phyloP scores from a whole-genome alignment of 345 rosid genomes.

The Ceriops decandra region DNA sequence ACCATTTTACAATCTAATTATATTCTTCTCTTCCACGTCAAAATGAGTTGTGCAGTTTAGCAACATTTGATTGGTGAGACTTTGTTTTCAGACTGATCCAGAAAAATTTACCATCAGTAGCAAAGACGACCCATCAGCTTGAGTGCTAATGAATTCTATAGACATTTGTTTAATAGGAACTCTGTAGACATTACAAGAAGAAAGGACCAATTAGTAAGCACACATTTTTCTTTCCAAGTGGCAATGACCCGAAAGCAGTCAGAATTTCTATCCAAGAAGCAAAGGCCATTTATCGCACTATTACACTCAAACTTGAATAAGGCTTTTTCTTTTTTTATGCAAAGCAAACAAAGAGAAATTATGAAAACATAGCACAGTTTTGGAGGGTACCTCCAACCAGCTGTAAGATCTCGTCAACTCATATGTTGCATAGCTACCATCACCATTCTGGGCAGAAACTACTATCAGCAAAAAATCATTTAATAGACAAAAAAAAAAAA shows the following conservation, averaged over 20 bases:
- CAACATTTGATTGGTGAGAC: not conserved
- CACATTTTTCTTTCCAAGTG: not conserved
- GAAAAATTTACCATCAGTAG: too few species aligned
- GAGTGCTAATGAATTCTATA: too few species aligned
- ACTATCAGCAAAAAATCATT: too few species aligned
- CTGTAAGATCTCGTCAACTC: slow-evolving; percentile 86
- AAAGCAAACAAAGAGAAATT: not conserved
- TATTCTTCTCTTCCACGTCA: too few species aligned
- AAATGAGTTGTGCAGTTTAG: not conserved
- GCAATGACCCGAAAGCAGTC: not conserved
- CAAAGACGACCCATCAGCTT: too few species aligned
- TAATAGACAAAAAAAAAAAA: too few species aligned
- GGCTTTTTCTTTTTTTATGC: too few species aligned
- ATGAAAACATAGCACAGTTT: slow-evolving; percentile 10
- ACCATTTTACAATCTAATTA: too few species aligned
- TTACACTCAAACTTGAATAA: not conserved
- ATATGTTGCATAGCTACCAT: slow-evolving; percentile 85
- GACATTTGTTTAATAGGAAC: too few species aligned
- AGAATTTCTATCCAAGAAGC: not conserved
- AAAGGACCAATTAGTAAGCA: not conserved
- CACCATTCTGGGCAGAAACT: slow-evolving; percentile 48
- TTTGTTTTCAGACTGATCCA: not conserved
- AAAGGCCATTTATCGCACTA: too few species aligned
- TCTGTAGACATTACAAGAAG: too few species aligned
- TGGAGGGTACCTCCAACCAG: slow-evolving; percentile 75